These are phyloP conservation scores for Obba rivulosa DNA, from an alignment of 768 basidiomycete genomes.

Conservation along the genomic window DNA sequence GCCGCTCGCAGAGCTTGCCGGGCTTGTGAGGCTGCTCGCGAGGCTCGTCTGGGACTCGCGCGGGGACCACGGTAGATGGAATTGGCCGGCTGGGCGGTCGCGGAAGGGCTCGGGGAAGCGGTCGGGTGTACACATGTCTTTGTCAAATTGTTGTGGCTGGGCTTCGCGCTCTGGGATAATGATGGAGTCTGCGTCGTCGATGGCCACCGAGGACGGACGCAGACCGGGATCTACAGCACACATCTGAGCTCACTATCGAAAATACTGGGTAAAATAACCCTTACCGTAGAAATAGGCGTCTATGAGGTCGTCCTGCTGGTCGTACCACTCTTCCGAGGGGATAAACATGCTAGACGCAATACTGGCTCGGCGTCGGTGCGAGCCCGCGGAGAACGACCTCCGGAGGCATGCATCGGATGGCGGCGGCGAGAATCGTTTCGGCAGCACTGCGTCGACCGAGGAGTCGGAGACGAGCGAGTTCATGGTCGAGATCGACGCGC, in stretches of 20 bases:
- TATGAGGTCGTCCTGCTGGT: conserved; percentile 29
- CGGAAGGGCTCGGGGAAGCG: conserved; percentile 26
- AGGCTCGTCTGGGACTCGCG: conserved; percentile 6
- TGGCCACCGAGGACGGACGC: conserved; percentile 7
- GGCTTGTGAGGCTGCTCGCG: conserved; percentile 2
- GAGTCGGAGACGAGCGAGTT: conserved; percentile 23
- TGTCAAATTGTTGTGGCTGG: conserved; percentile 15
- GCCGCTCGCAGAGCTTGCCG: conserved; percentile 16
- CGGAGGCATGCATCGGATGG: conserved; percentile 8
- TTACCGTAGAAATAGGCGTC: conserved; percentile 39
- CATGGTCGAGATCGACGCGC: conserved; percentile 24
- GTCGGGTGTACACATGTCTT: conserved; percentile 20
- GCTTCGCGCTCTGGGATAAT: conserved; percentile 3
- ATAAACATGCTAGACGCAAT: conserved; percentile 11
- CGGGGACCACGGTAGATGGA: conserved; percentile 23
- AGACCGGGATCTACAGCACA: conserved; percentile 14
- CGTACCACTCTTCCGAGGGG: conserved; percentile 21
- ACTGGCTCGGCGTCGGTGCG: conserved; percentile 10
- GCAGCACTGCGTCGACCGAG: conserved; percentile 26
- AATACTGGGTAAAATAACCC: neutral
- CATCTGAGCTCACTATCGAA: neutral
- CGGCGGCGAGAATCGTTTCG: conserved; percentile 13
- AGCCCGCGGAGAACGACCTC: conserved; percentile 17
- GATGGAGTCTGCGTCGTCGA: conserved; percentile 8
- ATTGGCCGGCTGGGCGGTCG: conserved; percentile 23